Conservation (phyloP, 2,329 filamentous ascomycete species). For the Cercospora beticola region DNA sequence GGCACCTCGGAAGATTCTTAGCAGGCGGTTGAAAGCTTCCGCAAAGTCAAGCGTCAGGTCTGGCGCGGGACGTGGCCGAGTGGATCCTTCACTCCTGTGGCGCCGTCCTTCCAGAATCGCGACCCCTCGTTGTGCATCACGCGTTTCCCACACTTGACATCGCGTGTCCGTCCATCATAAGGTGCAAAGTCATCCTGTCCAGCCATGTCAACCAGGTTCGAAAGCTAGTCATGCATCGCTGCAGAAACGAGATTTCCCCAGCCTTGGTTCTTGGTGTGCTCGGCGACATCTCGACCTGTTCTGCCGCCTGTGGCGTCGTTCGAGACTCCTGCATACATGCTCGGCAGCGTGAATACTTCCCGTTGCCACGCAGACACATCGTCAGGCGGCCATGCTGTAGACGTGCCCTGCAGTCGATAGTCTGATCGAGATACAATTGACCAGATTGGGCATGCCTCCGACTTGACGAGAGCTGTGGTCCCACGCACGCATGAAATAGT, state of each 20-base stretch:
- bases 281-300: neutral
- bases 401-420: neutral
- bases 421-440: neutral
- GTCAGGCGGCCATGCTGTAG: neutral
- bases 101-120: neutral
- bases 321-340: neutral
- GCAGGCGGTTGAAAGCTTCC: conserved; percentile 12
- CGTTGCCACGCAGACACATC: neutral
- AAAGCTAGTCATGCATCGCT: neutral
- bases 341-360: neutral
- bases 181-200: neutral
- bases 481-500: neutral
- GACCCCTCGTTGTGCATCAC: conserved; percentile 3
- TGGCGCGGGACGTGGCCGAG: conserved; percentile 9
- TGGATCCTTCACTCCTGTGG: conserved; percentile 14
- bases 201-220: neutral
- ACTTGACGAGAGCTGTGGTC: neutral
- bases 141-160: conserved; percentile 8
- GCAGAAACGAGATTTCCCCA: neutral
- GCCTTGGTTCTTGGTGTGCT: neutral
- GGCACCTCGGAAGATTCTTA: neutral
- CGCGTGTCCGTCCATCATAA: neutral
- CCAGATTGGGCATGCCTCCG: neutral
- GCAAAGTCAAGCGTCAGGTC: neutral
- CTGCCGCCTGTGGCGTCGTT: neutral